Conservation (phyloP, 2,329 filamentous ascomycete species). For the Teratosphaeria zuluensis region DNA sequence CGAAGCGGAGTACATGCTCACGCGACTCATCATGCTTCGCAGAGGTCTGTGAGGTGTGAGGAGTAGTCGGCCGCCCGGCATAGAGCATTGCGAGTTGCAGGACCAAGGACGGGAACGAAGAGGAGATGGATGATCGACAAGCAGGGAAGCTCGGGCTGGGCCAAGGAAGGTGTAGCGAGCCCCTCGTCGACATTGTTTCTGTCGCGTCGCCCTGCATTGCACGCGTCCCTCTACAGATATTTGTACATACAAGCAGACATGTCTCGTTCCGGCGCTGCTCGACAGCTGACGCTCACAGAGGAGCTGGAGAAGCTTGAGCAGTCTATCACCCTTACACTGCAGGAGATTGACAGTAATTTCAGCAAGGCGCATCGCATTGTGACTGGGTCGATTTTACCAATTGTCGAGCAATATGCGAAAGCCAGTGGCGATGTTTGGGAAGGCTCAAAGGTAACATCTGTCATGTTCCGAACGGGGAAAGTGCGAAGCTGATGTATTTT, state of each 20-base stretch:
- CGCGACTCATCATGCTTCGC: neutral
- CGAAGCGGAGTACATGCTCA: neutral
- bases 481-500: neutral
- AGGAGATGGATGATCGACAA: neutral
- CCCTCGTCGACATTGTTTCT: neutral
- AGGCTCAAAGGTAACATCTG: conserved; percentile 68
- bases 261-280: conserved; percentile 43
- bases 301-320: conserved; percentile 94
- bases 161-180: neutral
- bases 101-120: neutral
- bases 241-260: conserved; percentile 23
- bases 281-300: conserved; percentile 72
- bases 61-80: neutral
- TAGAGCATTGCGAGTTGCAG: neutral
- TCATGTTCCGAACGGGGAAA: neutral
- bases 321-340: conserved; percentile 88
- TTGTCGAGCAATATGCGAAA: conserved; percentile 91
- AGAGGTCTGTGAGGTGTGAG: neutral
- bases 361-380: conserved; percentile 94
- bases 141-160: neutral
- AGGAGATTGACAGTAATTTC: conserved; percentile 99
- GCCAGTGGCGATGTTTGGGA: conserved; percentile 94
- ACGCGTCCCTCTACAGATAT: neutral
- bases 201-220: neutral
- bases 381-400: conserved; percentile 80